Evolutionary conservation across 1,284 basidiomycete species (phyloP), one percentile per base, ranked within the genome.

Genomic region (Schizopora paradoxa): DNA sequence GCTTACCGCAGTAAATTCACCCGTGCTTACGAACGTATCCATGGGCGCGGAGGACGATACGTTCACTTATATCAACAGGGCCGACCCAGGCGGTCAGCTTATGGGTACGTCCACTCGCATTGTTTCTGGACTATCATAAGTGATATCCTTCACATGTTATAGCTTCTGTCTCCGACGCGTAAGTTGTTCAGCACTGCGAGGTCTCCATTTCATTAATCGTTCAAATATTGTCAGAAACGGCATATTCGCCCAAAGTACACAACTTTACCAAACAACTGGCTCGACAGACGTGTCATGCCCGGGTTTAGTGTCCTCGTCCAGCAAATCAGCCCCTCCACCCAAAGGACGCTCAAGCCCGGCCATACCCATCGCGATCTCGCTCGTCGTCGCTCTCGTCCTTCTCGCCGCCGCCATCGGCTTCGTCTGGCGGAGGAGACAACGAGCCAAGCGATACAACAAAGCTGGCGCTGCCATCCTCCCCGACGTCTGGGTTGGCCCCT

Each of bases 11-110:
- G 40, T 65, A 19, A 61, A 61, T 36, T 67, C 70, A 0, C 60
- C 66, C 2, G 54, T 61, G 3, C 60, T 70, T 18, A 73, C 71
- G 3, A 74, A 74, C 54, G 63, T 69, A 16, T 69, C 71, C 0
- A 56, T 73, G 52, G 61, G 59, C 1, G 46, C 57, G 2, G 57
- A 58, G 4, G 66, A 70, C 44, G 65, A 75, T 51, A 56, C 57
- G 1, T 72, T 69, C 51, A 71, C 69, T 4, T 78, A 64, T 50
- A 70, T 73, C 45, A 66, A 76, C 51, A 64, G 72, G 22, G 73
- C 68, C 2, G 59, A 65, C 42, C 68, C 73, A 4, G 53, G 51
- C 1, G 51, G 52, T 2, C 54, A 60, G 27, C 51, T 77, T 21
- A 53, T 76, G 32, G 72, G 74, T 75, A 52, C 48, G 33, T 35